Conservation (phyloP, 75 land plant genomes). For the Ceratopteris richardii region DNA sequence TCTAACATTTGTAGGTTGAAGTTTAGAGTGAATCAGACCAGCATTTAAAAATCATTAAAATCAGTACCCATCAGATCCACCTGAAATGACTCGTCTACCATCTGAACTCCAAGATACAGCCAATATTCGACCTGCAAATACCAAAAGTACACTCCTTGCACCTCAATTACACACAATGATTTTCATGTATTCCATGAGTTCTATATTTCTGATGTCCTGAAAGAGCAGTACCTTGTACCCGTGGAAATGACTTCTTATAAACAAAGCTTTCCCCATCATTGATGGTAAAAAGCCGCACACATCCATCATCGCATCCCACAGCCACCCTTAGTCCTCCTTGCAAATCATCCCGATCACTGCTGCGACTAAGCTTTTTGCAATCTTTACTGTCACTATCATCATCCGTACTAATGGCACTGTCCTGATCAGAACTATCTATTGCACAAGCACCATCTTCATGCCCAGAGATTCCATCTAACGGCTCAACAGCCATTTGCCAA, state of each 20-base stretch:
- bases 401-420: conserved; percentile 5
- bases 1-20: neutral
- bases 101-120: conserved; percentile 84
- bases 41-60: neutral
- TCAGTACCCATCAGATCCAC: conserved; percentile 96
- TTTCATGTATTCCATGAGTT: too few species aligned
- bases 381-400: conserved; percentile 45
- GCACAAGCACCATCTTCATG: neutral
- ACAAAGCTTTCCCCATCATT: conserved; percentile 37
- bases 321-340: conserved; percentile 41
- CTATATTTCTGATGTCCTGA: too few species aligned
- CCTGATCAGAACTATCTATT: neutral
- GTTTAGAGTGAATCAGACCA: neutral
- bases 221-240: conserved; percentile 92
- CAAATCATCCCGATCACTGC: conserved; percentile 17
- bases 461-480: conserved; percentile 7
- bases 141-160: neutral
- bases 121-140: conserved; percentile 59
- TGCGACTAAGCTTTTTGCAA: conserved; percentile 5
- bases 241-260: conserved; percentile 67
- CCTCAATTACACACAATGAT: too few species aligned
- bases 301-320: conserved; percentile 95
- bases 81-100: conserved; percentile 52
- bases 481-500: conserved; percentile 86
- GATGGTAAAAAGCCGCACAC: conserved; percentile 55